phyloP scores from a whole-genome alignment of 176 grass and related monocot species.

The Cocos nucifera region DNA sequence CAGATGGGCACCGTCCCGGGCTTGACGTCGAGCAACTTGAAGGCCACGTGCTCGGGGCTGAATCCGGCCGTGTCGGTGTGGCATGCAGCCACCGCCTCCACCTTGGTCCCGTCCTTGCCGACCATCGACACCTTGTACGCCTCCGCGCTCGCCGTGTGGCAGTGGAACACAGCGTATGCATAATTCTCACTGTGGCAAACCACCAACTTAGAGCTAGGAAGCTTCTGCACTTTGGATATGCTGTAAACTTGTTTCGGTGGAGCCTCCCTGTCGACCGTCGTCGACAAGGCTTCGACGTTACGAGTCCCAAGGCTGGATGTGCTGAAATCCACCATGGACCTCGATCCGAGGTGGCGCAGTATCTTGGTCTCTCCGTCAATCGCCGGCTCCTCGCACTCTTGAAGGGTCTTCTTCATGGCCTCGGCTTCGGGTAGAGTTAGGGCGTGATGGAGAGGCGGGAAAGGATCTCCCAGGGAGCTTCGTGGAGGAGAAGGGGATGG shows the following conservation, averaged over 20 bases:
- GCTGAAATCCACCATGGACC: slow-evolving; percentile 87
- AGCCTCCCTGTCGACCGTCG: slow-evolving; percentile 21
- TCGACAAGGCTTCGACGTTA: slow-evolving; percentile 39
- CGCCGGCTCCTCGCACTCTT: slow-evolving; percentile 46
- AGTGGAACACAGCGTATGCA: slow-evolving; percentile 75
- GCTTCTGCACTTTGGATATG: slow-evolving; percentile 27
- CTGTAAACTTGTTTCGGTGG: slow-evolving; percentile 49
- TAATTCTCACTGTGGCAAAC: slow-evolving; percentile 73
- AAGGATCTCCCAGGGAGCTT: too few relatives aligned
- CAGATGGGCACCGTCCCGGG: slow-evolving; percentile 69
- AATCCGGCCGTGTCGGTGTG: slow-evolving; percentile 66
- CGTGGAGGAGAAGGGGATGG: too few relatives aligned
- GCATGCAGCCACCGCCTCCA: slow-evolving; percentile 65
- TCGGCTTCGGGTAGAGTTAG: slow-evolving; percentile 5
- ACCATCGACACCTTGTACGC: slow-evolving; percentile 67
- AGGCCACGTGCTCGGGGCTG: slow-evolving; percentile 76
- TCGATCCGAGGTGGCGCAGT: slow-evolving; percentile 79
- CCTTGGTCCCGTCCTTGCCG: slow-evolving; percentile 42
- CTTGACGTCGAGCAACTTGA: slow-evolving; percentile 69
- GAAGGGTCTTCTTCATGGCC: slow-evolving; percentile 43
- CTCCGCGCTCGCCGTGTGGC: slow-evolving; percentile 51
- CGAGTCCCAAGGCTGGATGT: slow-evolving; percentile 54
- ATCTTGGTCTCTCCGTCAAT: slow-evolving; percentile 58
- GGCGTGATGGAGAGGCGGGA: too few relatives aligned
- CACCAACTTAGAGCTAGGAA: slow-evolving; percentile 26